These are phyloP conservation scores for Quercus cerris DNA, from an alignment of 306 rosid species.

Conservation along the genomic window DNA sequence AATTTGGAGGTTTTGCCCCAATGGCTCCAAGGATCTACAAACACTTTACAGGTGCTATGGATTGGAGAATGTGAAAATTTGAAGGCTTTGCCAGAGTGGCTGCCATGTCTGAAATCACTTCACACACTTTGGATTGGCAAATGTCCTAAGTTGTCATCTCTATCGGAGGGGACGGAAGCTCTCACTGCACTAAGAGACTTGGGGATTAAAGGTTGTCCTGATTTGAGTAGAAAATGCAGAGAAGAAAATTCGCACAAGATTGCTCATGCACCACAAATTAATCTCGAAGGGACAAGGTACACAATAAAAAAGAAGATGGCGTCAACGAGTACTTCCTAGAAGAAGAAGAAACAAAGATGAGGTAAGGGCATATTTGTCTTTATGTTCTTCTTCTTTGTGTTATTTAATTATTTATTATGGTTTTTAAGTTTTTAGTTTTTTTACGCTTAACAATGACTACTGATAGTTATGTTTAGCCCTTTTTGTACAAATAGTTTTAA, in stretches of 20 bases:
- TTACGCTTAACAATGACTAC: too few relatives aligned
- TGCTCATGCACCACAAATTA: background rate
- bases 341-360: too few relatives aligned
- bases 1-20: conserved; percentile 5
- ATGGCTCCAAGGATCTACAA: conserved; percentile 17
- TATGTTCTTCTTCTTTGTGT: too few relatives aligned
- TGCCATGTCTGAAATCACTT: background rate
- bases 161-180: background rate
- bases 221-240: too few relatives aligned
- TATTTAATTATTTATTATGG: too few relatives aligned
- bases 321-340: too few relatives aligned
- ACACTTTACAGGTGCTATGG: background rate
- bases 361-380: too few relatives aligned
- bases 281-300: too few relatives aligned
- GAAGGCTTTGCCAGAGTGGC: conserved; percentile 25
- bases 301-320: too few relatives aligned
- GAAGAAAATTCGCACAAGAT: background rate
- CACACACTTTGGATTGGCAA: fast-evolving
- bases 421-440: too few relatives aligned
- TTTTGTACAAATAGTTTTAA: too few relatives aligned
- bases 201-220: background rate
- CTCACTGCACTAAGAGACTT: conserved; percentile 1
- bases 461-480: too few relatives aligned
- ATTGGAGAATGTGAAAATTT: background rate
- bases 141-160: conserved; percentile 12